Percentiles rank a stretch among this genome's conserved stretches.
Conservation (phyloP, 192 early-diverging fungal species). For the Linnemannia elongata region DNA sequence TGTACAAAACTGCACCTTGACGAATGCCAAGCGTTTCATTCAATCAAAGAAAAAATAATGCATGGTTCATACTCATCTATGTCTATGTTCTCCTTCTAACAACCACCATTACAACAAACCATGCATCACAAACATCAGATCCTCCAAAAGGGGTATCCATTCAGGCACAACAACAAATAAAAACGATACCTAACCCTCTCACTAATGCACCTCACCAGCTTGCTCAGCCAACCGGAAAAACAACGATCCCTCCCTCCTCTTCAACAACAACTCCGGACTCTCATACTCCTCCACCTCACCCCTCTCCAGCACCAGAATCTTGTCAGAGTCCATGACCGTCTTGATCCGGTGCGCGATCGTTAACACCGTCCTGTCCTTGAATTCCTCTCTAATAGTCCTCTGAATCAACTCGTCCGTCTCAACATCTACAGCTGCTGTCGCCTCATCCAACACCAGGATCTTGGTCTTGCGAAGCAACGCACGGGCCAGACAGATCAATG, state of each 20-base stretch:
- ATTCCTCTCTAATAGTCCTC: constrained; percentile 81
- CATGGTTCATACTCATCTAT: no score
- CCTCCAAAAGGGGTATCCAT: no score
- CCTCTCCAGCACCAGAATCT: constrained; percentile 72
- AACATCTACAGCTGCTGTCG: constrained; percentile 78
- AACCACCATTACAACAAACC: no score
- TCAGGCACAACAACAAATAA: no score
- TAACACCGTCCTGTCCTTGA: constrained; percentile 83
- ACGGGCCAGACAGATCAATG: constrained; percentile 78
- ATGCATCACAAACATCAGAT: no score
- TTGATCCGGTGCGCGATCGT: constrained; percentile 93
- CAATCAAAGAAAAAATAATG: no score
- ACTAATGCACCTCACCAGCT: constrained; percentile 38
- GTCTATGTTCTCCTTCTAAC: no score
- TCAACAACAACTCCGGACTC: constrained; percentile 60
- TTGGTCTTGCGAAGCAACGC: constrained; percentile 76
- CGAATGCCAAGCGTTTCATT: no score
- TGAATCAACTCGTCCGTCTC: constrained; percentile 90
- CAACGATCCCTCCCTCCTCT: constrained; percentile 31
- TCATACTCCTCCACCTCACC: constrained; percentile 66
- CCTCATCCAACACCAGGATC: constrained; percentile 61
- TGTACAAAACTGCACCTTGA: no score
- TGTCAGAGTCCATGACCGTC: constrained; percentile 88
- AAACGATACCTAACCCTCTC: background rate
- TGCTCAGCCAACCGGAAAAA: constrained; percentile 45